phyloP scores from a whole-genome alignment of 2,329 filamentous ascomycete species.

The Aspergillus ustus region DNA sequence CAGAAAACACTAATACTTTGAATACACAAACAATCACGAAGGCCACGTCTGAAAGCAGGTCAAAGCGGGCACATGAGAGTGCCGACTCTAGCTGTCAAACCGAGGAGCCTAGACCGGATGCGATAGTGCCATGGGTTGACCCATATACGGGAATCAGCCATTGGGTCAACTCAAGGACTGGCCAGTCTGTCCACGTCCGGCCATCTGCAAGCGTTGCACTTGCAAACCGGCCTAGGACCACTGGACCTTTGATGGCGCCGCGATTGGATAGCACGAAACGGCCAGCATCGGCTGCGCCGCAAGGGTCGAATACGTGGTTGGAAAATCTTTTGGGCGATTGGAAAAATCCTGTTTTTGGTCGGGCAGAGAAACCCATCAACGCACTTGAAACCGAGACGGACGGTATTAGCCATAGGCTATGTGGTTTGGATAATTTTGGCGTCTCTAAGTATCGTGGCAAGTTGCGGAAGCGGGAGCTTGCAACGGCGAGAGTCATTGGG shows the following conservation, averaged over 20 bases:
- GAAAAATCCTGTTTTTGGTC: slow-evolving; percentile 77
- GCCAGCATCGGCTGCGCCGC: slow-evolving; percentile 24
- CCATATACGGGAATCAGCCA: slow-evolving; percentile 55
- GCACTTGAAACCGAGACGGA: slow-evolving; percentile 35
- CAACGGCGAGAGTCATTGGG: slow-evolving; percentile 67
- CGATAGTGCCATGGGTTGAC: slow-evolving; percentile 60
- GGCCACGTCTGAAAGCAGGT: not conserved
- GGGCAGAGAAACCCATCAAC: slow-evolving; percentile 49
- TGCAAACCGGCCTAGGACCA: slow-evolving; percentile 23
- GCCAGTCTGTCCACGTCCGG: slow-evolving; percentile 33
- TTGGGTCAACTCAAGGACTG: slow-evolving; percentile 40
- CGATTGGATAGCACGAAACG: slow-evolving; percentile 17
- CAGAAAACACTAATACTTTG: not conserved
- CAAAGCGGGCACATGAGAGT: not conserved
- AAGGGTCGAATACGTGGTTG: slow-evolving; percentile 58
- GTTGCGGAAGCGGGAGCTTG: slow-evolving; percentile 67
- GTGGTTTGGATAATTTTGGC: slow-evolving; percentile 26
- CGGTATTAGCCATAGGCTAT: slow-evolving; percentile 27
- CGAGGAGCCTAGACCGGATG: slow-evolving; percentile 15
- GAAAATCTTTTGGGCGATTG: slow-evolving; percentile 65
- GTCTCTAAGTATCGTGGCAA: slow-evolving; percentile 39
- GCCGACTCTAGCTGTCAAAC: not conserved
- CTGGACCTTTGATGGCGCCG: slow-evolving; percentile 19
- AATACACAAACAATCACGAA: not conserved
- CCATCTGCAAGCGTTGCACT: slow-evolving; percentile 17